Evolutionary conservation across 148 eudicot species (phyloP), one percentile per base, ranked within the genome.

Genomic region (Camellia granthamiana): DNA sequence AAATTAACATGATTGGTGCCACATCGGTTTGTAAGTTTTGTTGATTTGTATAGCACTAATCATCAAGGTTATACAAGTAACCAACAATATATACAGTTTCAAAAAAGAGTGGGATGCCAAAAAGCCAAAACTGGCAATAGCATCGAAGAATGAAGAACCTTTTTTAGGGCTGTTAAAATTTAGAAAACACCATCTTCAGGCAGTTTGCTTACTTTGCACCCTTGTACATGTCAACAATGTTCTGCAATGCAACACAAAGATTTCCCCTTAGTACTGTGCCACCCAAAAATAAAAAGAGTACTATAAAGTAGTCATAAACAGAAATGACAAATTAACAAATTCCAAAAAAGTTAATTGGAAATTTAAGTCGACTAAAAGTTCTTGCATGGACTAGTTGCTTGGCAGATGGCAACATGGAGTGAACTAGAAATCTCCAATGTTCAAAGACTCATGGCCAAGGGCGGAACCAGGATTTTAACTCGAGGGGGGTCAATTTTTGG

Each of bases 211-310:
- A 58, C 69, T 81, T 86, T 4, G 69, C 83, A 66, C 88, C 78
- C 81, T 87, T 89, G 89, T 93, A 93, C 94, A 93, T 90, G 67
- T 93, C 97, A 59, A 93, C 86, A 56, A 84, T 62, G 76, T 74
- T 85, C 97, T 93, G 94, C 88, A 86, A 68, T 46, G 80, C 16
- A 30, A 44, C 49, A 46, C 16, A 16, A 21, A 10, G 3, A 51
- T 5, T 23, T 63, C 23, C 12, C 59, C 51, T 72, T 72, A 72
- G 75, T 72, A 52, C 59, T 3, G 8, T 30, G 38, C 38, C 38
- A 30, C 38, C 38, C 38, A 30, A 30, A 30, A 30, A 30, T 0
- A 5, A 11, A 11, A 59, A 51, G 9, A 51, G 54, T 59, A 59
- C 18, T 11, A 15, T 59, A 70, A 52, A 11, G 56, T 43, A 19